Base-by-base conservation (phyloP, 2,329 filamentous ascomycete species). In the Zasmidium cellare region DNA sequence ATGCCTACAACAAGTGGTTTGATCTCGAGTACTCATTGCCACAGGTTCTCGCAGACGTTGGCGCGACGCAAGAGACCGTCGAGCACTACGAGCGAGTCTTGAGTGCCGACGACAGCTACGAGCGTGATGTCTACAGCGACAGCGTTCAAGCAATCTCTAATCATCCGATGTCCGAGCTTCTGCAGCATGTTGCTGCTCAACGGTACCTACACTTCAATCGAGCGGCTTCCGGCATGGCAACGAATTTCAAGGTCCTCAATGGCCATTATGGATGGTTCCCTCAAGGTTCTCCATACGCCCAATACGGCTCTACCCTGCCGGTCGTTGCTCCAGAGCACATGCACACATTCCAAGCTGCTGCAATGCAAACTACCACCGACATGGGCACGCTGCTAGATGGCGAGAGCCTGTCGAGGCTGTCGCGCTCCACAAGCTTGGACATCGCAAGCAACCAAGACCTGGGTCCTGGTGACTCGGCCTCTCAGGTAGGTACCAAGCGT, bases 211-310 rank as follows among this genome's bases (percentile, higher is more conserved):
- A 22, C 16, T n/a, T 12, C 16, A 54, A 54, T 20, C 44, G 52
- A 1, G 16, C 9, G 12, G 31, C 52, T 3, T 11, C 46, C 16
- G 22, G 25, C 38, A 22, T 38, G 44, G 18, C 24, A 12, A 38
- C 46, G n/a, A 31, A n/a, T 22, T 11, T 18, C 14, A 48, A 54
- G 24, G 12, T 54, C 9, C 12, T 54, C 1, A 19, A 12, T 11
- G 52, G 52, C 7, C 16, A 54, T 7, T 54, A 54, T 24, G 52
- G 52, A 3, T 48, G 52, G 52, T 22, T 48, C 3, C 41, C 52
- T 16, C n/a, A 2, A n/a, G 52, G 52, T 9, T 35, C 52, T 9
- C 52, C 52, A 12, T 20, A 16, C 25, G 3, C 7, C 7, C 11
- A 16, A 3, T 3, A 3, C 3, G 35, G 35, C 7, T 5, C 35